Base-by-base conservation (phyloP, 257 asterid genomes). In the Fraxinus anomala region DNA sequence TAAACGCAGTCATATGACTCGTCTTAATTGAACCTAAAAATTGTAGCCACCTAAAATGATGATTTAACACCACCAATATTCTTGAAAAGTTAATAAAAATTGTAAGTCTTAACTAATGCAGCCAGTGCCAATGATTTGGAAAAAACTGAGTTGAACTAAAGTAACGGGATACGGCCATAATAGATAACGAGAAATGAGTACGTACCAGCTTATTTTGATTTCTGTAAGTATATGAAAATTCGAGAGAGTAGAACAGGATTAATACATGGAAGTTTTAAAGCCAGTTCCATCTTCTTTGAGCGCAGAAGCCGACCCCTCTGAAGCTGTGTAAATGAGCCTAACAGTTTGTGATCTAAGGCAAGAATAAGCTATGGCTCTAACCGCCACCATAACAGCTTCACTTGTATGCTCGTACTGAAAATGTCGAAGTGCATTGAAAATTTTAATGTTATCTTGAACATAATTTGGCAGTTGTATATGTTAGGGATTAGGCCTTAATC, bases 181-280 rank as follows among this genome's bases (percentile, higher is more conserved):
- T 17, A 17, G 33, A 69, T 5, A 17, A 69, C 6, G 21, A 6
- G 24, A 71, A 67, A 47, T 40, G 59, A 26, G 12, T 17, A 30
- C 51, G 2, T 68, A 84, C 88, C 69, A 24, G 19, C 14, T 33
- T n/a, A 10, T 0, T 17, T 67, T 79, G 80, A n/a, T 42, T 61
- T 49, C 42, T 6, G 72, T 34, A 75, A 70, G 71, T 28, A 8
- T 24, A 49, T 0, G 86, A 70, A 23, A 81, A 75, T 66, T 78
- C 19, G 69, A 87, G 83, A 47, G 88, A 26, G 84, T 85, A 89
- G 89, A 88, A 67, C 91, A 88, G 5, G 86, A 68, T 76, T 88
- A 88, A 61, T 85, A 88, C 71, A 85, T 80, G 61, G 63, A 61
- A 16, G 83, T 80, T 72, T 86, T 84, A 47, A 73, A 88, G 49